Conservation (phyloP, 179 eudicot genomes). For the Vitellaria paradoxa region DNA sequence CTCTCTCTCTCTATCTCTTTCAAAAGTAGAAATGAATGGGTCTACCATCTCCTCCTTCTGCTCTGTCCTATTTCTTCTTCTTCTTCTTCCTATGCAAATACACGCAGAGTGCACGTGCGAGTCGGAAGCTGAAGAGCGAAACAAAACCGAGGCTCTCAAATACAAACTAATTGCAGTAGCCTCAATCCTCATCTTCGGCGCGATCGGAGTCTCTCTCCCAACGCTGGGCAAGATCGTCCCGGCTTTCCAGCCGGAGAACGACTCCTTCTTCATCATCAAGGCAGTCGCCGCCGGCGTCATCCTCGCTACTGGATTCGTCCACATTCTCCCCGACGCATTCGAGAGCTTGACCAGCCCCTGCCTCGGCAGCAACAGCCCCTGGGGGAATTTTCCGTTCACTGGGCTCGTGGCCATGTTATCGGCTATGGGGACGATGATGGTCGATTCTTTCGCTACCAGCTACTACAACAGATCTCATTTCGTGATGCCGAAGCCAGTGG, state of each 20-base stretch:
- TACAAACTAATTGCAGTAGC: constrained; percentile 23
- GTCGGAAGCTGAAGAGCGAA: not conserved
- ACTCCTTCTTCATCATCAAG: constrained; percentile 23
- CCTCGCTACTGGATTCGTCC: constrained; percentile 28
- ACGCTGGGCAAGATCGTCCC: constrained; percentile 13
- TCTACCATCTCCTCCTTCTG: no score
- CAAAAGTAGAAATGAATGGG: no score
- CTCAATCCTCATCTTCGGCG: constrained; percentile 23
- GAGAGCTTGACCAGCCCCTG: constrained; percentile 21
- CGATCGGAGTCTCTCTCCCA: constrained; percentile 26
- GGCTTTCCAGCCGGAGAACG: constrained; percentile 16
- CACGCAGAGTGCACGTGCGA: constrained; percentile 13
- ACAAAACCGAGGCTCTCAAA: constrained; percentile 18
- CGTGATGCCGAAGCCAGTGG: not conserved
- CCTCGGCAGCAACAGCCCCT: constrained; percentile 10
- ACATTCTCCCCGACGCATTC: constrained; percentile 32
- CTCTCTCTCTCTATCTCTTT: no score
- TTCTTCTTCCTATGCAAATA: constrained; percentile 8
- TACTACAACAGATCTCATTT: constrained; percentile 21
- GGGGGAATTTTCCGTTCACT: constrained; percentile 21
- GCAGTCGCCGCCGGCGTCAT: constrained; percentile 39
- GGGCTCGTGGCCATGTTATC: constrained; percentile 24
- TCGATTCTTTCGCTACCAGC: constrained; percentile 21
- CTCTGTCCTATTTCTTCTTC: not conserved
- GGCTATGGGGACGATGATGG: constrained; percentile 24